Evolutionary conservation across 352 stramenopile species (phyloP), one percentile per base, ranked within the genome.

Genomic region (Phytopythium montanum): DNA sequence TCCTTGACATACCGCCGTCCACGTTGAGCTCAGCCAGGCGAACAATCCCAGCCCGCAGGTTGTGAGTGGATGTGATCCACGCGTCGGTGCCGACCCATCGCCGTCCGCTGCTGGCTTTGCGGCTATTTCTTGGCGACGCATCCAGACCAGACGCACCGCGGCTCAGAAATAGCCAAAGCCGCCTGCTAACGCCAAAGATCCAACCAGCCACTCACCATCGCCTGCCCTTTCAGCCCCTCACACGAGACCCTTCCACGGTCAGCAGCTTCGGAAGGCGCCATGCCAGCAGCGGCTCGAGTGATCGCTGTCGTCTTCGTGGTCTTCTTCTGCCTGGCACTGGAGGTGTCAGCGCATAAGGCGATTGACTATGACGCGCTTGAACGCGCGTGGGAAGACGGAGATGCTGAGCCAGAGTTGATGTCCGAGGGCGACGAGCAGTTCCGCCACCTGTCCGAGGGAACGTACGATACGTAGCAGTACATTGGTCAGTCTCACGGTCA

Each of bases 341-440:
- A 3, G 33, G 31, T n/a, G 16, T 55, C 51, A 6, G 53, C 36
- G 38, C 53, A 38, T 14, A 70, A 60, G 33, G 44, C 52, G 34
- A 87, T 92, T 54, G 81, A 92, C 57, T 90, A 77, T 48, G 75
- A 87, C 5, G 73, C 76, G 13, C 69, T 92, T 14, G 83, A 90
- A 51, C 80, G 76, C 45, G 65, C 76, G 39, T 92, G 83, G 83
- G 79, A 86, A 41, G 42, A 55, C 16, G 81, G 73, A 0, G 83
- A 92, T 53, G 69, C 66, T 0, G 51, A 64, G 1, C 55, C 74
- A 16, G 83, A 90, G 48, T 61, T 88, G 29, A 68, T 59, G 1
- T 75, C 76, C 0, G 59, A 69, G 12, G 79, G 71, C 23, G 77
- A 88, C 44, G 69, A 88, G 42, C 81, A 88, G 28, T 82, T 77